Percentiles rank a stretch among this genome's conserved stretches.
These are phyloP conservation scores for Ephemerocybe angulata DNA, from an alignment of 768 basidiomycete genomes.

Conservation along the genomic window DNA sequence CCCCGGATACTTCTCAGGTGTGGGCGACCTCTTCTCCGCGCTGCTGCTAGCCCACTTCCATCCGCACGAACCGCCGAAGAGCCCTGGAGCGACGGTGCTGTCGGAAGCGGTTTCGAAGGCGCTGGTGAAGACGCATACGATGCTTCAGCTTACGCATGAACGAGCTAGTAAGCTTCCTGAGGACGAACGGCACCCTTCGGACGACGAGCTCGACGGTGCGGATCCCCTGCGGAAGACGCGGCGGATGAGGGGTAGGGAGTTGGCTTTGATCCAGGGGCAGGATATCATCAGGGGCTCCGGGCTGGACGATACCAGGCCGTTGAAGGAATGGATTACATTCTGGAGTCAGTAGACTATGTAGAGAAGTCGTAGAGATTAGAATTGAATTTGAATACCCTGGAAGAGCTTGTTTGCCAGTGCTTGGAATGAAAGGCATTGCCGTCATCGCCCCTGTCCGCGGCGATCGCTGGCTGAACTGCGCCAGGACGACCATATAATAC, in stretches of 20 bases:
- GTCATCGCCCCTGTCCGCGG: background rate
- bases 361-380: too few relatives aligned
- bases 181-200: constrained; percentile 57
- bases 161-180: constrained; percentile 55
- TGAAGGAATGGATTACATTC: constrained; percentile 45
- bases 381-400: too few relatives aligned
- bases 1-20: constrained; percentile 92
- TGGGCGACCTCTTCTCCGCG: constrained; percentile 95
- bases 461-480: background rate
- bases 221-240: constrained; percentile 63
- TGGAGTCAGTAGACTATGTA: constrained; percentile 29
- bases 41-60: constrained; percentile 81
- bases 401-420: background rate
- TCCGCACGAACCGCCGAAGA: constrained; percentile 18
- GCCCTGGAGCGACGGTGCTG: constrained; percentile 33
- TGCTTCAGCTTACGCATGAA: constrained; percentile 60
- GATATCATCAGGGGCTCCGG: constrained; percentile 54
- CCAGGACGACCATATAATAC: background rate
- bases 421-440: background rate
- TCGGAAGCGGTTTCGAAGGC: constrained; percentile 64
- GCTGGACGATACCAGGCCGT: constrained; percentile 30
- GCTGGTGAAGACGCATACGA: constrained; percentile 70
- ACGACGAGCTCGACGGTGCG: constrained; percentile 69
- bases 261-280: constrained; percentile 78
- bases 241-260: constrained; percentile 82